Percentiles rank a stretch among this genome's conserved stretches.
Evolutionary conservation across 257 asterid genomes (phyloP).

Genomic region (Paraleonurus japonicus): DNA sequence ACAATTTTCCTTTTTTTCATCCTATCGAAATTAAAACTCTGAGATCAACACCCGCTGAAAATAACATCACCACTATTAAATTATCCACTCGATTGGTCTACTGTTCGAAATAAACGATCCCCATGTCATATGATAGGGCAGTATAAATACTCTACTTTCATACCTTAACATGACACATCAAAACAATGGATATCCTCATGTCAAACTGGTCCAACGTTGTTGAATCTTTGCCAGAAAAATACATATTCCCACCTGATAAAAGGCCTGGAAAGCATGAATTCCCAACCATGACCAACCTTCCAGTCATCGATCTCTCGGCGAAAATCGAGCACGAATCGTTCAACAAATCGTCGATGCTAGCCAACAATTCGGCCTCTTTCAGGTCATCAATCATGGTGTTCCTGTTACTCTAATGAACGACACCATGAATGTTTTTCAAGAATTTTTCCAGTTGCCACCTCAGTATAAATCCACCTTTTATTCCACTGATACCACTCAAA

Average conservation of each 20-base stretch:
- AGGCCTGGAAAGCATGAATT: constrained; percentile 50
- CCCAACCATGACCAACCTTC: constrained; percentile 35
- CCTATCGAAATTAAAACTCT: no score
- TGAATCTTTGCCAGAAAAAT: constrained; percentile 44
- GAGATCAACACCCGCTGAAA: no score
- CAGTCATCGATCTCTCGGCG: constrained; percentile 43
- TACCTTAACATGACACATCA: not conserved
- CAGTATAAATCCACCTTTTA: constrained; percentile 42
- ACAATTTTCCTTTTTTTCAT: no score
- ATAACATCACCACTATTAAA: no score
- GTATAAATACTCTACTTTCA: not conserved
- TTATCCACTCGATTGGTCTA: no score
- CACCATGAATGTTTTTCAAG: constrained; percentile 42
- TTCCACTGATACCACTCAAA: constrained; percentile 27
- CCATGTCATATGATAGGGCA: not conserved
- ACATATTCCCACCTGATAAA: constrained; percentile 43
- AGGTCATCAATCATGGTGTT: constrained; percentile 65
- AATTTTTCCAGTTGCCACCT: constrained; percentile 42
- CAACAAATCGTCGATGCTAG: constrained; percentile 44
- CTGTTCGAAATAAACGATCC: no score
- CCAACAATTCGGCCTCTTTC: constrained; percentile 60
- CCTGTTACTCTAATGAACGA: constrained; percentile 41
- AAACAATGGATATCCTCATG: constrained; percentile 46
- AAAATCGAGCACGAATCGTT: constrained; percentile 21
- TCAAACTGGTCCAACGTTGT: constrained; percentile 43